Evolutionary conservation across 306 rosid species (phyloP).

Genomic region (Prosopis cineraria): DNA sequence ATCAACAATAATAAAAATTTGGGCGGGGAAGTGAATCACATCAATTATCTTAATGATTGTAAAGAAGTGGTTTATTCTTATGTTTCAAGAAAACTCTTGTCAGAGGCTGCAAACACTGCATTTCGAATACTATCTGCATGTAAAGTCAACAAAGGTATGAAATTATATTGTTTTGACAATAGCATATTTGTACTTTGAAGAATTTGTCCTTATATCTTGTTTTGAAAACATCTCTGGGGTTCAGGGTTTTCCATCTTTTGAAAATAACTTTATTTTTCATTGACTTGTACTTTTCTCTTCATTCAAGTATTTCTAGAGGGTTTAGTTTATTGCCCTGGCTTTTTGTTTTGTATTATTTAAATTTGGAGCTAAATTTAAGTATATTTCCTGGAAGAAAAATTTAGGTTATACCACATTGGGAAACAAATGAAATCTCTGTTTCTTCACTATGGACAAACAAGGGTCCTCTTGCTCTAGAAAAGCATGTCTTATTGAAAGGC

Average conservation of each 20-base stretch:
- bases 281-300: background rate
- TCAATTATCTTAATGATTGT: slow-evolving; percentile 78
- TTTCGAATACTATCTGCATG: slow-evolving; percentile 91
- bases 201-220: slow-evolving; percentile 10
- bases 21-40: slow-evolving; percentile 56
- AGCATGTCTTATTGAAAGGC: background rate
- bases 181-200: slow-evolving; percentile 18
- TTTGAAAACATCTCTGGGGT: background rate
- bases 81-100: slow-evolving; percentile 69
- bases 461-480: slow-evolving; percentile 3
- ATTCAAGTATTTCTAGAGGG: slow-evolving; percentile 5
- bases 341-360: background rate
- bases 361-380: background rate
- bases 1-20: slow-evolving; percentile 54
- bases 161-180: background rate
- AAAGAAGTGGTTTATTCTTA: slow-evolving; percentile 94
- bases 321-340: background rate
- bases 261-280: background rate
- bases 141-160: slow-evolving; percentile 93
- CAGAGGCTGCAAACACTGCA: slow-evolving; percentile 67
- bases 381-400: slow-evolving; percentile 7
- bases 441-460: slow-evolving; percentile 6
- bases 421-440: background rate
- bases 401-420: background rate
- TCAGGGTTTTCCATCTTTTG: slow-evolving; percentile 1